phyloP scores from a whole-genome alignment of 495 filamentous ascomycete species.

The Talaromyces stipitatus region DNA sequence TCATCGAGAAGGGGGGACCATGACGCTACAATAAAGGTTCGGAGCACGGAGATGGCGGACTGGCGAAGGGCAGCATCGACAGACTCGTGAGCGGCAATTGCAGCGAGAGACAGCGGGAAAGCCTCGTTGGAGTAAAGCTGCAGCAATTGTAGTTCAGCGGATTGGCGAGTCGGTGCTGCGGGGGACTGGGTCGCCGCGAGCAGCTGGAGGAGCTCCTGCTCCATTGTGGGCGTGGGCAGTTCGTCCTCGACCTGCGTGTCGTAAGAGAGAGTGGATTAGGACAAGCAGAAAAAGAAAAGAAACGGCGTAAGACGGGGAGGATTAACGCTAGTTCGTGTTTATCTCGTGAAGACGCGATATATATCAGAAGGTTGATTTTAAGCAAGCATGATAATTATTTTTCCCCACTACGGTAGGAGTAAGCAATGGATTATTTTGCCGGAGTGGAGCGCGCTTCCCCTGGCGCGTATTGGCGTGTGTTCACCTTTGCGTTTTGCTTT shows the following conservation, averaged over 20 bases:
- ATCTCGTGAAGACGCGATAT: neutral
- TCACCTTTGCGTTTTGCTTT: neutral
- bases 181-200: constrained; percentile 72
- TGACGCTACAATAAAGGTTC: constrained; percentile 68
- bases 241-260: neutral
- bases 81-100: constrained; percentile 67
- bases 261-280: neutral
- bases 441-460: neutral
- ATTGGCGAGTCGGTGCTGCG: constrained; percentile 59
- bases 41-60: constrained; percentile 70
- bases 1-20: constrained; percentile 69
- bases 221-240: constrained; percentile 45
- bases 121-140: constrained; percentile 56
- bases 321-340: neutral
- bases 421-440: neutral
- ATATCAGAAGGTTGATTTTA: neutral
- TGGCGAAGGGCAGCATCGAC: constrained; percentile 70
- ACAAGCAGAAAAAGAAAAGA: neutral
- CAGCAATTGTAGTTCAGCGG: constrained; percentile 71
- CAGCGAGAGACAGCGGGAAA: constrained; percentile 69
- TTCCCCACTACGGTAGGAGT: neutral
- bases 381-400: neutral
- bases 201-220: constrained; percentile 74
- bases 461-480: neutral
- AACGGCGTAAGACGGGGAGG: neutral